Evolutionary conservation across 1,284 basidiomycete species (phyloP).

Genomic region (Sutorius eximius): DNA sequence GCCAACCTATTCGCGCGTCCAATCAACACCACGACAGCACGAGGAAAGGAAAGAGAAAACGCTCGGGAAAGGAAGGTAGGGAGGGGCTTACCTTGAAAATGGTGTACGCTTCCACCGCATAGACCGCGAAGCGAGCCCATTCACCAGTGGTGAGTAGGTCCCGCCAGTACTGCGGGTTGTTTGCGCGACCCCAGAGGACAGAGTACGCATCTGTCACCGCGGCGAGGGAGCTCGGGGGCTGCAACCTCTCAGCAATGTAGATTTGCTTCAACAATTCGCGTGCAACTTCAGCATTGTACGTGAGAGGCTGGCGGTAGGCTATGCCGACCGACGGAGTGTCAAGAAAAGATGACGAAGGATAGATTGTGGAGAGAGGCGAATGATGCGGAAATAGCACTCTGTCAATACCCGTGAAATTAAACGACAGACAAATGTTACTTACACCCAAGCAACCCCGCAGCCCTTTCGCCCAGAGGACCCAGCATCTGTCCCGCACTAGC

Average conservation of each 20-base stretch:
- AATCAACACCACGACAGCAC: slow-evolving; percentile 6
- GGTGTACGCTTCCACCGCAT: slow-evolving; percentile 86
- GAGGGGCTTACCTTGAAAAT: slow-evolving; percentile 70
- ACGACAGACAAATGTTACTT: slow-evolving; percentile 32
- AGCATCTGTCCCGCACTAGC: slow-evolving; percentile 54
- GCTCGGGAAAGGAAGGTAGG: slow-evolving; percentile 38
- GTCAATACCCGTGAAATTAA: slow-evolving; percentile 4
- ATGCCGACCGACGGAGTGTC: neutral
- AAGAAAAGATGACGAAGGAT: neutral
- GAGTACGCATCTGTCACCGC: slow-evolving; percentile 72
- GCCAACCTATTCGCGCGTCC: slow-evolving; percentile 58
- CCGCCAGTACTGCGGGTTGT: slow-evolving; percentile 70
- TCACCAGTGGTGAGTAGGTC: slow-evolving; percentile 72
- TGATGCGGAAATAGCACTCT: neutral
- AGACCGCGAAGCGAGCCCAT: slow-evolving; percentile 77
- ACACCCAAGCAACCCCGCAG: slow-evolving; percentile 67
- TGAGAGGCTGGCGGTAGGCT: slow-evolving; percentile 83
- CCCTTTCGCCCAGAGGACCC: slow-evolving; percentile 60
- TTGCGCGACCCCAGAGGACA: slow-evolving; percentile 69
- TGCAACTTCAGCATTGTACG: slow-evolving; percentile 84
- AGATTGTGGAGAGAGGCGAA: neutral
- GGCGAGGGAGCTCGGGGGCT: slow-evolving; percentile 72
- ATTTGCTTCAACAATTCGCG: slow-evolving; percentile 88
- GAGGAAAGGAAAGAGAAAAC: too few relatives aligned
- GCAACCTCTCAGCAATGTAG: slow-evolving; percentile 85